Percentiles rank a stretch among this genome's conserved stretches.
Evolutionary conservation across 306 rosid genomes (phyloP).

Genomic region (barrel medic (Medicago truncatula)): DNA sequence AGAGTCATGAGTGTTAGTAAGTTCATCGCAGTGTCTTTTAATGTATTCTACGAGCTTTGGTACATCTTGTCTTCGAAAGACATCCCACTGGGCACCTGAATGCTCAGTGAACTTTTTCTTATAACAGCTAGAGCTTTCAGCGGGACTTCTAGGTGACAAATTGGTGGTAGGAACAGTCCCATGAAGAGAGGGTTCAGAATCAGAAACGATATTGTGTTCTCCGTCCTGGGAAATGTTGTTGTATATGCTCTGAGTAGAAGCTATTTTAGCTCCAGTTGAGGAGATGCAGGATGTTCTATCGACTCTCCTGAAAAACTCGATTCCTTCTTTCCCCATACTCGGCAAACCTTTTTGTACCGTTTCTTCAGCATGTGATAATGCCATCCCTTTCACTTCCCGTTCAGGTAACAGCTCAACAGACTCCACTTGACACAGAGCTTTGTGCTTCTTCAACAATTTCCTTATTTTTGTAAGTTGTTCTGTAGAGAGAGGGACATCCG

Average conservation of each 20-base stretch:
- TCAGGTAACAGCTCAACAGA: conserved; percentile 51
- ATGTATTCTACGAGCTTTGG: conserved; percentile 89
- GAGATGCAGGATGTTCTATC: conserved; percentile 64
- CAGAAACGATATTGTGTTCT: conserved; percentile 49
- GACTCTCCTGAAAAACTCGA: conserved; percentile 67
- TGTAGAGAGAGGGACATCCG: conserved; percentile 74
- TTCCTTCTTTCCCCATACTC: conserved; percentile 54
- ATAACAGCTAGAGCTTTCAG: conserved; percentile 44
- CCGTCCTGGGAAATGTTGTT: conserved; percentile 48
- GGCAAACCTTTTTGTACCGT: conserved; percentile 43
- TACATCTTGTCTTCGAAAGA: conserved; percentile 93
- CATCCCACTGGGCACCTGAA: conserved; percentile 86
- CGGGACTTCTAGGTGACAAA: conserved; percentile 40
- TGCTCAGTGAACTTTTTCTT: conserved; percentile 43
- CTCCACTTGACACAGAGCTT: conserved; percentile 58
- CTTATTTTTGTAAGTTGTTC: conserved; percentile 79
- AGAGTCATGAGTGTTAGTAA: conserved; percentile 44
- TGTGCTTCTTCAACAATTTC: conserved; percentile 79
- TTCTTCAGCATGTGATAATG: conserved; percentile 51
- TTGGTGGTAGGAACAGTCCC: conserved; percentile 44
- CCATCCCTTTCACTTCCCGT: conserved; percentile 45
- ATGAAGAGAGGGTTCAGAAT: conserved; percentile 46
- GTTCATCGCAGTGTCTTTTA: conserved; percentile 64
- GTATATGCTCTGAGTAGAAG: conserved; percentile 47
- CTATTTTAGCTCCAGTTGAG: conserved; percentile 49